These are phyloP conservation scores for Elaeis oleifera DNA, from an alignment of 202 grass and related monocot species.

Conservation along the genomic window DNA sequence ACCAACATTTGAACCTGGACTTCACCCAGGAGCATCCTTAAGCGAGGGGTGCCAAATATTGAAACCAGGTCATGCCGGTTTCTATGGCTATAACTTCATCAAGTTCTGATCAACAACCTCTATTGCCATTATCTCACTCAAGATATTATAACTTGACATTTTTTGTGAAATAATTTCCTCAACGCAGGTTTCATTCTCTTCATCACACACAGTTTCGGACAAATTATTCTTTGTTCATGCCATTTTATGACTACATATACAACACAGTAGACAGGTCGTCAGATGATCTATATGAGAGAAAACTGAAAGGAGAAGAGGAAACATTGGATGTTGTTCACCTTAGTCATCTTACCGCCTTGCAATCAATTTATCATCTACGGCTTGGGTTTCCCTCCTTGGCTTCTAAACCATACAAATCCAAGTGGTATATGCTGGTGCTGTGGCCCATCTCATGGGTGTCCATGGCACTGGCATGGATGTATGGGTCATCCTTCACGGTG, in stretches of 20 bases:
- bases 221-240: conserved; percentile 93
- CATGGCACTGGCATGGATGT: conserved; percentile 52
- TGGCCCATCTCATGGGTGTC: conserved; percentile 56
- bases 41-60: too few species aligned
- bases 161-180: too few species aligned
- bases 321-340: conserved; percentile 60
- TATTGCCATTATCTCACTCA: too few species aligned
- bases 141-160: too few species aligned
- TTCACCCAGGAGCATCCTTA: too few species aligned
- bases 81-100: too few species aligned
- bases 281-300: conserved; percentile 53
- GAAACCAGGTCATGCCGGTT: too few species aligned
- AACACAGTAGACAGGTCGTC: conserved; percentile 78
- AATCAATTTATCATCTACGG: conserved; percentile 74
- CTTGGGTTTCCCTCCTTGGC: conserved; percentile 62
- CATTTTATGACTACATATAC: conserved; percentile 94
- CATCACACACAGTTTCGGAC: conserved; percentile 91
- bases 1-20: too few species aligned
- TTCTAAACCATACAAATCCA: conserved; percentile 41
- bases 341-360: conserved; percentile 66
- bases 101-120: too few species aligned
- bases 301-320: conserved; percentile 49
- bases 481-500: conserved; percentile 61
- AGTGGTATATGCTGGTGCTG: too few species aligned
- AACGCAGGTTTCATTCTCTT: conserved; percentile 74